Percentiles rank a stretch among this genome's conserved stretches.
These are phyloP conservation scores for Cytospora paraplurivora DNA, from an alignment of 2,329 filamentous ascomycete genomes.

Conservation along the genomic window DNA sequence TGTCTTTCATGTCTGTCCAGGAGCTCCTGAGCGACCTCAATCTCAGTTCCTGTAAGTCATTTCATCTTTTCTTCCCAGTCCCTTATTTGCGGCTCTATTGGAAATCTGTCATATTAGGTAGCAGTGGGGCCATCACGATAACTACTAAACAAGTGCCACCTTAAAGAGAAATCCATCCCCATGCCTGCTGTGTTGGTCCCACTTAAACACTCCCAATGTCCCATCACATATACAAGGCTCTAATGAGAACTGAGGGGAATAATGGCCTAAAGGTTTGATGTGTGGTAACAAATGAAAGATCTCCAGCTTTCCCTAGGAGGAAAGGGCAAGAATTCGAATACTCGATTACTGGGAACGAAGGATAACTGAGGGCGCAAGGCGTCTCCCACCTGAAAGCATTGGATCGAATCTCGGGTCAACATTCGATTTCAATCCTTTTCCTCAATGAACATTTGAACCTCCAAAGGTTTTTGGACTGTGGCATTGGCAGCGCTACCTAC, in stretches of 20 bases:
- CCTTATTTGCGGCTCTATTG: neutral
- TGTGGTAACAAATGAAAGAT: neutral
- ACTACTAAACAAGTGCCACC: neutral
- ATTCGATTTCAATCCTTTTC: neutral
- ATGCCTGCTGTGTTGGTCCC: neutral
- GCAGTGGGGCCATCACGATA: neutral
- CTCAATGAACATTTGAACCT: neutral
- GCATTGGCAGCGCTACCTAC: neutral
- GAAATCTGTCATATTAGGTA: neutral
- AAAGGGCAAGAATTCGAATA: neutral
- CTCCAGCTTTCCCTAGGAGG: neutral
- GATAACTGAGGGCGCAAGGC: neutral
- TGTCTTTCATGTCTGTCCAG: neutral
- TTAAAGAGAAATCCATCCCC: neutral
- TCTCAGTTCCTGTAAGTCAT: neutral
- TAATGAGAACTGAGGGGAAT: neutral
- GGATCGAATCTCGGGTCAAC: neutral
- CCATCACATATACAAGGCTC: neutral
- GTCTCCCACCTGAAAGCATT: neutral
- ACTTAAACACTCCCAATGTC: neutral
- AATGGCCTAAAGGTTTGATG: neutral
- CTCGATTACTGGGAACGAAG: neutral
- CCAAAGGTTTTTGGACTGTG: neutral
- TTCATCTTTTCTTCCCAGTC: neutral
- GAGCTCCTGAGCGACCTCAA: neutral